Evolutionary conservation across 2,329 filamentous ascomycete genomes (phyloP).

Genomic region (Dactylellina drechsleri): DNA sequence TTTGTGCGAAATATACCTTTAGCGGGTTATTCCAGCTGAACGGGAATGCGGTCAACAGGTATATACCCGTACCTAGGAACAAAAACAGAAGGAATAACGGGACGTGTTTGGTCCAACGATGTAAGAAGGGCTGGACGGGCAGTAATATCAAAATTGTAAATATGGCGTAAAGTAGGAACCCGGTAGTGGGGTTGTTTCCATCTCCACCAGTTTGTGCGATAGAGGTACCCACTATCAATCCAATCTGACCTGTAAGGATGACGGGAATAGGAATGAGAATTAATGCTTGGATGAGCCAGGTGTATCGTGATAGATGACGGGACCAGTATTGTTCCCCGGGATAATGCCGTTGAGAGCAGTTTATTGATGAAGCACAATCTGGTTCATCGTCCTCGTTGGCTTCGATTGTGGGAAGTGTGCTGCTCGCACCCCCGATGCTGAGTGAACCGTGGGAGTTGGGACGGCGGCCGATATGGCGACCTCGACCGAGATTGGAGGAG

Average conservation of each 20-base stretch:
- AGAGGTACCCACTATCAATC: slow-evolving; percentile 76
- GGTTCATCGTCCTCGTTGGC: slow-evolving; percentile 59
- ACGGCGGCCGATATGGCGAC: slow-evolving; percentile 46
- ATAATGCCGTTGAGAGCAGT: slow-evolving; percentile 62
- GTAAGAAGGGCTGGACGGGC: slow-evolving; percentile 83
- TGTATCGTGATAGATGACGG: slow-evolving; percentile 76
- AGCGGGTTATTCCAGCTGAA: slow-evolving; percentile 82
- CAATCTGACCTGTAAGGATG: slow-evolving; percentile 79
- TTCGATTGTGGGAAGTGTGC: slow-evolving; percentile 49
- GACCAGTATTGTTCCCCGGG: slow-evolving; percentile 88
- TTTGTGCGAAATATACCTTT: slow-evolving; percentile 88
- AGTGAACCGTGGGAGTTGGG: slow-evolving; percentile 49
- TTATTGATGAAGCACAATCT: slow-evolving; percentile 11
- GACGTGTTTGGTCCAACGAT: slow-evolving; percentile 84
- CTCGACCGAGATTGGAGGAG: slow-evolving; percentile 40
- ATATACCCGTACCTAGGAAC: slow-evolving; percentile 79
- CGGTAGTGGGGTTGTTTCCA: slow-evolving; percentile 65
- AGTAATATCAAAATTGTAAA: slow-evolving; percentile 77
- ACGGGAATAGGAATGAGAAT: slow-evolving; percentile 80
- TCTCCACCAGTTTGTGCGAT: slow-evolving; percentile 85
- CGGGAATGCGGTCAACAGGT: slow-evolving; percentile 87
- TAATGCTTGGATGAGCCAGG: slow-evolving; percentile 88
- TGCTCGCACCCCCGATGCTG: slow-evolving; percentile 40
- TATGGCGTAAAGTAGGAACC: slow-evolving; percentile 61
- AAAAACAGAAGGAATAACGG: slow-evolving; percentile 79